Conservation (phyloP, 2,329 filamentous ascomycete genomes). For the Didymosphaeria variabile region DNA sequence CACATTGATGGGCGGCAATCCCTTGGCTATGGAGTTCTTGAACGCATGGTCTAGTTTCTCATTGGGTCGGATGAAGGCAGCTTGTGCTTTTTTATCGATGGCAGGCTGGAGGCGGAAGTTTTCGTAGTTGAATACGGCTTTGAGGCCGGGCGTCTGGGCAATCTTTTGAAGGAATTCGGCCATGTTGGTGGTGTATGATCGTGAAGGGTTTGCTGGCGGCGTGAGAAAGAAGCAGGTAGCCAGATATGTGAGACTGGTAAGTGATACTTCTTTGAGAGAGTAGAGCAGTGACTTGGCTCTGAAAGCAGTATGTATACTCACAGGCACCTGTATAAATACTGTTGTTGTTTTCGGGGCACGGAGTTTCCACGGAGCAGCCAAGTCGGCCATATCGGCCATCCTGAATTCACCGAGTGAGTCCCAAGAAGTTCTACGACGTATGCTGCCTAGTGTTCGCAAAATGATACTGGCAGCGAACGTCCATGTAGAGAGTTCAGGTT, state of each 20-base stretch:
- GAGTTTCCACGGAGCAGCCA: background rate
- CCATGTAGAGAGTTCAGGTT: background rate
- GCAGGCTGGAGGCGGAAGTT: conserved; percentile 23
- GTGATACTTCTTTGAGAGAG: no score
- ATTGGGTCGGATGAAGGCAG: conserved; percentile 27
- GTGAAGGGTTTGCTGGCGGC: background rate
- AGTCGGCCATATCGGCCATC: conserved; percentile 1
- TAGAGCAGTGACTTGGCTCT: no score
- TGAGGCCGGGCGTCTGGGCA: background rate
- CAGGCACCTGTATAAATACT: background rate
- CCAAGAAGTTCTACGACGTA: background rate
- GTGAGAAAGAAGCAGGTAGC: background rate
- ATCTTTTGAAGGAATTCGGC: conserved; percentile 5
- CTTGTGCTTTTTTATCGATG: conserved; percentile 26
- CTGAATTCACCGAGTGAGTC: background rate
- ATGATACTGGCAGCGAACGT: background rate
- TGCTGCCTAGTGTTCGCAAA: background rate
- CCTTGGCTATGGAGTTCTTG: conserved; percentile 17
- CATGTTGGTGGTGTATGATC: background rate
- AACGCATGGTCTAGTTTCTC: conserved; percentile 21
- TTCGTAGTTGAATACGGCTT: conserved; percentile 37
- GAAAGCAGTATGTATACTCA: no score
- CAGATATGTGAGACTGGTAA: no score
- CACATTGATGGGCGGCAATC: conserved; percentile 29
- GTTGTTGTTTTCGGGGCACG: background rate